Conservation (phyloP, 306 rosid genomes). For the Vachellia collinsii region DNA sequence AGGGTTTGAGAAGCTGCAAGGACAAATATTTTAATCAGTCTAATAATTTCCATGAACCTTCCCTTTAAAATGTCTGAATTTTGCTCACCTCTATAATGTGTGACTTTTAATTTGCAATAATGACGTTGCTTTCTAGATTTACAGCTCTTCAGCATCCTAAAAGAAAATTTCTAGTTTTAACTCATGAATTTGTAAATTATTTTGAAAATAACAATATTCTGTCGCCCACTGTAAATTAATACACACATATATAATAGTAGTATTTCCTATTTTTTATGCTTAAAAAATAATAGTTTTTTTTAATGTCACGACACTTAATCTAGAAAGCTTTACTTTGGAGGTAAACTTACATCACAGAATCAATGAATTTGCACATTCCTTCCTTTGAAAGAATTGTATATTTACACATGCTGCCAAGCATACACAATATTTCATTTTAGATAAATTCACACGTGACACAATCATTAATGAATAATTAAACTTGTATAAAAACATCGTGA, state of each 20-base stretch:
- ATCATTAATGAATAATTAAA: no score
- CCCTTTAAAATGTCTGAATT: neutral
- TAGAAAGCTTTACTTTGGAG: conserved; percentile 4
- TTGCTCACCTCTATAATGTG: neutral
- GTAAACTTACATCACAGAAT: neutral
- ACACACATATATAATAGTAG: no score
- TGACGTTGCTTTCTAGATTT: neutral
- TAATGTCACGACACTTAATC: neutral
- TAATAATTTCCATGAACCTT: conserved; percentile 16
- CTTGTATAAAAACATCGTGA: no score
- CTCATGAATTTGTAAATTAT: no score
- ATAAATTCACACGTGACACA: neutral
- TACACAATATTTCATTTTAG: neutral
- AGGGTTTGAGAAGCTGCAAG: neutral
- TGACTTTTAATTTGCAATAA: neutral
- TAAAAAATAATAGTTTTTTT: no score
- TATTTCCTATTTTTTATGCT: no score
- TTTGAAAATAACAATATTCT: conserved; percentile 1
- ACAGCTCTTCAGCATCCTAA: conserved; percentile 23
- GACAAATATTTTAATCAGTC: neutral
- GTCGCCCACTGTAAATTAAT: neutral
- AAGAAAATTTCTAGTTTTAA: neutral
- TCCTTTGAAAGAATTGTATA: neutral
- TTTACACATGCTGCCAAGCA: neutral
- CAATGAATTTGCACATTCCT: neutral